Conservation (phyloP, 2,329 filamentous ascomycete genomes). For the Fusarium sp. region DNA sequence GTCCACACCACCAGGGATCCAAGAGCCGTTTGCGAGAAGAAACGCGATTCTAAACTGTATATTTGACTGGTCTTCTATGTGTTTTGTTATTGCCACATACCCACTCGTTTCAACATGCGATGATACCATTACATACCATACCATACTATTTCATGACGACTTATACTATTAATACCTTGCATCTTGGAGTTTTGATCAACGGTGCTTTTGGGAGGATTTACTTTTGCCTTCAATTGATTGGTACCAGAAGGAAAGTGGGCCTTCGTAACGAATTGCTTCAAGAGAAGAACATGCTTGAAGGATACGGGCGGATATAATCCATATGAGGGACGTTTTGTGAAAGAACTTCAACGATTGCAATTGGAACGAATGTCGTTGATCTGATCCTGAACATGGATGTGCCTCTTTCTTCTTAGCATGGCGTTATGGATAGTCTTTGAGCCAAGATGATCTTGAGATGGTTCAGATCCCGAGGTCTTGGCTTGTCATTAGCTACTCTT, state of each 20-base stretch:
- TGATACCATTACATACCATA: constrained; percentile 43
- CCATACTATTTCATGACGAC: constrained; percentile 37
- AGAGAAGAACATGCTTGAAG: background rate
- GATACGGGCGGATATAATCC: background rate
- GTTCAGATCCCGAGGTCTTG: background rate
- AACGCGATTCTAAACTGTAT: constrained; percentile 56
- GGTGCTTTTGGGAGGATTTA: constrained; percentile 11
- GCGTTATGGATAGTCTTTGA: constrained; percentile 22
- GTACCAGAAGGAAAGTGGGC: background rate
- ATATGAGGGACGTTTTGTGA: background rate
- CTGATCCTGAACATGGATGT: background rate
- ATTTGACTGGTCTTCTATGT: constrained; percentile 37
- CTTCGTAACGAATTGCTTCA: background rate
- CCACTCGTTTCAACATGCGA: constrained; percentile 47
- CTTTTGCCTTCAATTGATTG: constrained; percentile 17
- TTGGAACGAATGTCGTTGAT: constrained; percentile 3
- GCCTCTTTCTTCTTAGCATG: constrained; percentile 26
- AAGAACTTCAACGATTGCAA: background rate
- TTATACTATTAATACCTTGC: constrained; percentile 40
- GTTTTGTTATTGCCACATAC: constrained; percentile 47
- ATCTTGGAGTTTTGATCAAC: constrained; percentile 24
- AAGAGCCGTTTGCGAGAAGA: constrained; percentile 67
- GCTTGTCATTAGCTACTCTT: background rate
- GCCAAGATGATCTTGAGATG: constrained; percentile 2
- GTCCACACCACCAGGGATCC: constrained; percentile 61